Evolutionary conservation across 352 stramenopile species (phyloP).

Genomic region (Peronospora destructor): DNA sequence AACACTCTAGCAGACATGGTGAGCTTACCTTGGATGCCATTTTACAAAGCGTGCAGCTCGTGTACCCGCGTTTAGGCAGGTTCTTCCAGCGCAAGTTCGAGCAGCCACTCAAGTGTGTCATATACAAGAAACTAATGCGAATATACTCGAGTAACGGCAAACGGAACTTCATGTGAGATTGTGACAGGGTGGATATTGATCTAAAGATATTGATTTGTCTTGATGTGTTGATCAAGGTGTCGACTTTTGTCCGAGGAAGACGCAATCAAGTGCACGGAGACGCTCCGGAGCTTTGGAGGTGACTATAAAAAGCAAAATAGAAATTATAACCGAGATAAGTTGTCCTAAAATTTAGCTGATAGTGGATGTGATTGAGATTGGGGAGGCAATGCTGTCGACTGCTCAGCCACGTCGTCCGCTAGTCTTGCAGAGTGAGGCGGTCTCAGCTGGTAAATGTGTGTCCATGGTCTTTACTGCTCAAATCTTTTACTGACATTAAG

Average conservation of each 20-base stretch:
- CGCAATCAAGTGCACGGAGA: conserved; percentile 19
- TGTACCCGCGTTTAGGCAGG: conserved; percentile 34
- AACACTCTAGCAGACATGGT: conserved; percentile 35
- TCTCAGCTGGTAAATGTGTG: conserved; percentile 19
- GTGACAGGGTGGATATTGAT: not conserved
- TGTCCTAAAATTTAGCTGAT: not conserved
- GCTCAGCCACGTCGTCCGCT: not conserved
- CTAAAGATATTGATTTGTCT: not conserved
- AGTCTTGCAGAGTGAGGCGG: not conserved
- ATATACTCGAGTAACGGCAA: conserved; percentile 42
- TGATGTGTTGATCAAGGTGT: conserved; percentile 12
- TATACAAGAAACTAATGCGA: conserved; percentile 35
- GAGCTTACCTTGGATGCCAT: conserved; percentile 28
- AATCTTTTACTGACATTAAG: not conserved
- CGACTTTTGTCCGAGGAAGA: conserved; percentile 28
- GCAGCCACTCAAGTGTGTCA: conserved; percentile 45
- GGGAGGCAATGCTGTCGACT: conserved; percentile 18
- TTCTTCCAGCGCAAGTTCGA: conserved; percentile 45
- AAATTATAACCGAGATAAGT: not conserved
- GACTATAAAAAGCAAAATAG: not conserved
- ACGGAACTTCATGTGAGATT: conserved; percentile 34
- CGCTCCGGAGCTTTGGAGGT: conserved; percentile 32
- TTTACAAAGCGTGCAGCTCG: conserved; percentile 35
- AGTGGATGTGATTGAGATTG: conserved; percentile 33
- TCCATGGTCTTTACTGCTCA: not conserved